Evolutionary conservation across 2,329 filamentous ascomycete species (phyloP), one percentile per base, ranked within the genome.

Genomic region (Fusarium palustre): DNA sequence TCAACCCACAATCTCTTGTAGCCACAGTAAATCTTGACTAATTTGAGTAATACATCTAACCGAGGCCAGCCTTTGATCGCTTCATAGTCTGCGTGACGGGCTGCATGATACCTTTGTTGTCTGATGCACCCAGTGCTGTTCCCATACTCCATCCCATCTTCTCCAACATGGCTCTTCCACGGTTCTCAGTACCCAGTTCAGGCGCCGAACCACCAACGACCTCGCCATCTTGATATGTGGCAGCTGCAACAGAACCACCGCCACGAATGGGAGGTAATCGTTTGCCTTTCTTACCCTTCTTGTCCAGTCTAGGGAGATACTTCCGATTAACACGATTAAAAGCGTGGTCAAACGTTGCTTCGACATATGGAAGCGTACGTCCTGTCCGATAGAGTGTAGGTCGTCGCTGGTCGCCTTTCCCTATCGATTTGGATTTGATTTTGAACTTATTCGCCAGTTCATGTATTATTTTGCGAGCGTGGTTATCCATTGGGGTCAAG

Each of bases 141-240:
- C 96, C 96, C 54, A 86, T 91, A 65, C 88, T 92, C 94, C 96
- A 99, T 5, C 96, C 96, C 96, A 98, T 98, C 81, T 96, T 98
- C 81, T 97, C 93, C 68, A 99, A 81, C 89, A 99, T 92, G 5
- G 89, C 88, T 52, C 93, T 88, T 13, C 96, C 96, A 70, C 89
- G 93, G 77, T 97, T 98, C 55, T 91, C 92, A 7, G 84, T 83
- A 2, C 92, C 92, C 33, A 99, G 85, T 77, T 97, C 94, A 13
- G 94, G 92, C 3, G 95, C 94, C 48, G 89, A 88, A 3, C 88
- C 93, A 48, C 95, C 96, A 4, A 98, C 94, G 30, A 97, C 83
- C 70, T 98, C 94, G 20, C 96, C 96, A 74, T 98, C 92, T 64
- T 87, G 87, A 71, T 96, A 93, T 3, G 84, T 85, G 7, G 75